phyloP scores from a whole-genome alignment of 805 yeast genomes.

The Ogataea methanolica region DNA sequence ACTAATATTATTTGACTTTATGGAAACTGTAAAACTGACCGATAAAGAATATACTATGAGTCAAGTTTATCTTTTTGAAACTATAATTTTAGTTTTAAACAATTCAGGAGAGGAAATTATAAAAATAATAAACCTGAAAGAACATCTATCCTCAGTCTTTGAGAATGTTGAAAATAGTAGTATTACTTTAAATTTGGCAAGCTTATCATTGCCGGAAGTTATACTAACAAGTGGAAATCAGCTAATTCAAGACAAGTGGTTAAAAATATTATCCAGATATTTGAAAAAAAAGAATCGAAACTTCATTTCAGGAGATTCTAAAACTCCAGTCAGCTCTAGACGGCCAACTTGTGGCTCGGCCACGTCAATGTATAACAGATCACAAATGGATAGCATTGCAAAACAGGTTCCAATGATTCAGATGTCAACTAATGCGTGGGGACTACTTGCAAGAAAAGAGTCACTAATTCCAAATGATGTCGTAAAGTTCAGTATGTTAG shows the following conservation, averaged over 20 bases:
- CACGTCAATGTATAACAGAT: not conserved
- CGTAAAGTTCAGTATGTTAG: conserved; percentile 31
- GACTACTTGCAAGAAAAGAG: conserved; percentile 29
- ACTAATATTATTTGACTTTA: conserved; percentile 23
- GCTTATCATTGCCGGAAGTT: conserved; percentile 22
- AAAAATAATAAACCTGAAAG: conserved; percentile 12
- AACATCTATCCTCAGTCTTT: conserved; percentile 23
- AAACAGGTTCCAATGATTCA: conserved; percentile 35
- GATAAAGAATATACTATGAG: conserved; percentile 4
- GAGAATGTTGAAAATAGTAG: conserved; percentile 7
- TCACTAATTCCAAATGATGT: conserved; percentile 37
- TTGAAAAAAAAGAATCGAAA: conserved; percentile 8
- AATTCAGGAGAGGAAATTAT: conserved; percentile 14
- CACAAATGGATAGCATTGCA: conserved; percentile 6
- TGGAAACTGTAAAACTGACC: conserved; percentile 10
- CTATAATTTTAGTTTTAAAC: conserved; percentile 16
- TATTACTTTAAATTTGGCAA: conserved; percentile 22
- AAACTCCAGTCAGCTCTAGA: not conserved
- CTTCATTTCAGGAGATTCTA: not conserved
- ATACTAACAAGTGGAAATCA: conserved; percentile 15
- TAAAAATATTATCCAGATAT: conserved; percentile 19
- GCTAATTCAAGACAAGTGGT: conserved; percentile 26
- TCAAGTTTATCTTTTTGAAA: conserved; percentile 23
- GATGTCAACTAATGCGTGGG: conserved; percentile 50
- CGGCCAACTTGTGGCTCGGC: not conserved